Evolutionary conservation across 495 filamentous ascomycete species (phyloP).

Genomic region (Aspergillus asperescens): DNA sequence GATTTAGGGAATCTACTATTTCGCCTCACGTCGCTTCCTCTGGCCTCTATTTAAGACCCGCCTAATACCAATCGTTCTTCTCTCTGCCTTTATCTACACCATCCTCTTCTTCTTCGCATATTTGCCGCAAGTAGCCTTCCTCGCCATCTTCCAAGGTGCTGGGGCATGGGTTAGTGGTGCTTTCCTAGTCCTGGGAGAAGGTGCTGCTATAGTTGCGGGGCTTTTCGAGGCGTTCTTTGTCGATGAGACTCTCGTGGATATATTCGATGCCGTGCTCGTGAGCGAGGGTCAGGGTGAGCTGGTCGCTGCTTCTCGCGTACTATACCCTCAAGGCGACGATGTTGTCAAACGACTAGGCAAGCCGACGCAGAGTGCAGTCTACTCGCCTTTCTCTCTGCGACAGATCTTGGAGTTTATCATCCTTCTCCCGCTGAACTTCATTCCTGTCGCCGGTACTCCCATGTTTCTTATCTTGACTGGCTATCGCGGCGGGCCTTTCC

Average conservation of each 20-base stretch:
- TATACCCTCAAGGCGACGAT: conserved; percentile 48
- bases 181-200: conserved; percentile 63
- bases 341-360: conserved; percentile 55
- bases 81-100: conserved; percentile 55
- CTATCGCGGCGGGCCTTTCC: conserved; percentile 59
- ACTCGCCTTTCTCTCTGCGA: conserved; percentile 63
- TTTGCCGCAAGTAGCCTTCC: conserved; percentile 57
- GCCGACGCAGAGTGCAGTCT: conserved; percentile 52
- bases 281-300: conserved; percentile 55
- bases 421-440: conserved; percentile 60
- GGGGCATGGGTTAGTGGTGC: conserved; percentile 59
- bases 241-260: conserved; percentile 62
- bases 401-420: conserved; percentile 75
- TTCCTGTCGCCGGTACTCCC: conserved; percentile 57
- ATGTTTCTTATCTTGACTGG: conserved; percentile 60
- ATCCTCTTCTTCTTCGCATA: conserved; percentile 59
- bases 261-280: conserved; percentile 60
- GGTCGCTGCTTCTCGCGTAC: conserved; percentile 48
- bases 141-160: conserved; percentile 56
- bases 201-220: conserved; percentile 52
- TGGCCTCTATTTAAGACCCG: conserved; percentile 57
- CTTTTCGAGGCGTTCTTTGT: conserved; percentile 67
- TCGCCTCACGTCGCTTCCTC: conserved; percentile 55
- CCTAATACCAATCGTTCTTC: conserved; percentile 52
- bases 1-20: conserved; percentile 55